Evolutionary conservation across 108 stramenopile species (phyloP).

Genomic region (Skeletonema grethae): DNA sequence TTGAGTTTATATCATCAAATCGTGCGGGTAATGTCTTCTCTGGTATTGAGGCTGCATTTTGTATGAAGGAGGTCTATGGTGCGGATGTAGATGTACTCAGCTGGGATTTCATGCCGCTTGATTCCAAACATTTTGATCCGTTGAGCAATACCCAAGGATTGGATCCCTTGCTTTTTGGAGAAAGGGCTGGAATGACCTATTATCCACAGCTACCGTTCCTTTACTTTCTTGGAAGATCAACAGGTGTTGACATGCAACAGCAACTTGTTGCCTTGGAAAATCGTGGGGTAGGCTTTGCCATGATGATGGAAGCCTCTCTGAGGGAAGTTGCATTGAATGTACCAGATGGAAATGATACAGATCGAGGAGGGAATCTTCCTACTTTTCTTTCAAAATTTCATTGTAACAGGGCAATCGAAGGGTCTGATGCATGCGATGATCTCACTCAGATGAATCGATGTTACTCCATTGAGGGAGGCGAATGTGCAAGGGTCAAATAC

Average conservation of each 20-base stretch:
- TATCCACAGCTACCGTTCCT: constrained; percentile 18
- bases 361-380: constrained; percentile 4
- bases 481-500: constrained; percentile 16
- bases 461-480: constrained; percentile 13
- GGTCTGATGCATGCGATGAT: constrained; percentile 22
- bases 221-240: constrained; percentile 4
- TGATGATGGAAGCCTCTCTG: constrained; percentile 12
- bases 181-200: constrained; percentile 14
- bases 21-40: constrained; percentile 22
- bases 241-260: constrained; percentile 2
- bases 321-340: constrained; percentile 12
- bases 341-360: constrained; percentile 6
- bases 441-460: constrained; percentile 10
- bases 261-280: constrained; percentile 9
- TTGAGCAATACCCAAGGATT: constrained; percentile 12
- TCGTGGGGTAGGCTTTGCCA: constrained; percentile 15
- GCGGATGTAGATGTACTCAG: constrained; percentile 29
- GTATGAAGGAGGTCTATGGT: constrained; percentile 30
- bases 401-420: constrained; percentile 26
- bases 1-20: constrained; percentile 25
- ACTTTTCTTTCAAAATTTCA: constrained; percentile 10
- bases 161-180: constrained; percentile 24
- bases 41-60: constrained; percentile 35
- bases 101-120: constrained; percentile 29
- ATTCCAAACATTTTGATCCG: constrained; percentile 10